Percentiles rank a stretch among this genome's conserved stretches.
These are phyloP conservation scores for Aciculoconidium aculeatum DNA, from an alignment of 805 yeast genomes.

Conservation along the genomic window DNA sequence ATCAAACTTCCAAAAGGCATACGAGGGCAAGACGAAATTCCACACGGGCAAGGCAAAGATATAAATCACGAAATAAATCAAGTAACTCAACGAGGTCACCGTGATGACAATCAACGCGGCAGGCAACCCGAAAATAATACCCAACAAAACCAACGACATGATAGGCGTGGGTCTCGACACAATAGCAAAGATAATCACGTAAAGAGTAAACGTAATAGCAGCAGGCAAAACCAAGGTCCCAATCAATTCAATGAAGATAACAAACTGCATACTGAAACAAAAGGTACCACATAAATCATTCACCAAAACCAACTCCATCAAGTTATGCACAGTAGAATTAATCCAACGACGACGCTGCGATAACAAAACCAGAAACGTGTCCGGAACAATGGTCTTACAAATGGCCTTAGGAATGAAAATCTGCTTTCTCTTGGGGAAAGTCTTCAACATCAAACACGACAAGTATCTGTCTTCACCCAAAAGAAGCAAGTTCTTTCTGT, in stretches of 20 bases:
- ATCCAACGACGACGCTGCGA: slow-evolving; percentile 98
- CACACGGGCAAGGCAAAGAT: slow-evolving; percentile 83
- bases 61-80: slow-evolving; percentile 76
- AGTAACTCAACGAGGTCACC: slow-evolving; percentile 64
- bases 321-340: slow-evolving; percentile 88
- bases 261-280: slow-evolving; percentile 93
- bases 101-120: slow-evolving; percentile 77
- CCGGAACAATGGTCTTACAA: slow-evolving; percentile 89
- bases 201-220: slow-evolving; percentile 76
- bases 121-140: slow-evolving; percentile 77
- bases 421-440: slow-evolving; percentile 87
- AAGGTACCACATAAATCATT: slow-evolving; percentile 90
- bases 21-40: slow-evolving; percentile 83
- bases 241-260: slow-evolving; percentile 72
- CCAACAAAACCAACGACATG: slow-evolving; percentile 70
- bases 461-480: slow-evolving; percentile 89
- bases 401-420: slow-evolving; percentile 86
- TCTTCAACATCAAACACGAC: slow-evolving; percentile 77
- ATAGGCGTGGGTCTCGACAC: slow-evolving; percentile 71
- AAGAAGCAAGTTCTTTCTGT: slow-evolving; percentile 75
- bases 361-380: slow-evolving; percentile 65
- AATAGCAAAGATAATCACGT: slow-evolving; percentile 68
- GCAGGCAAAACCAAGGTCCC: slow-evolving; percentile 89
- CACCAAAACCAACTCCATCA: slow-evolving; percentile 80
- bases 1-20: slow-evolving; percentile 93